Base-by-base conservation (phyloP, 2,329 filamentous ascomycete species). In the Meredithiella fracta region DNA sequence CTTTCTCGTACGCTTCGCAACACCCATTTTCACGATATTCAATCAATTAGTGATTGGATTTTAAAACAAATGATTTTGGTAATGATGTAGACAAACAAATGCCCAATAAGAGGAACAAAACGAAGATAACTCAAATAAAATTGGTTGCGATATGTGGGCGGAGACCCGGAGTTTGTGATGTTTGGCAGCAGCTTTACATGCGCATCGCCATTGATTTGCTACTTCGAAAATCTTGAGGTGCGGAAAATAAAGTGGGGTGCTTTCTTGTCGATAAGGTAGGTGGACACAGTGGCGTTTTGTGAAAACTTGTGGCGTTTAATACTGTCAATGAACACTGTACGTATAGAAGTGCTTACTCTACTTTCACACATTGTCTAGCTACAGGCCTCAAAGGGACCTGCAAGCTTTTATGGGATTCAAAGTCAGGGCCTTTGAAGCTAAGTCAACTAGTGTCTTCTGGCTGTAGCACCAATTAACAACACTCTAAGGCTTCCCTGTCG, bases 1-100 rank as follows among this genome's bases (percentile, higher is more conserved):
- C 73, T 96, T 96, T 73, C 90, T 82, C 54, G 87, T 94, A 68
- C 83, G 87, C 74, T 94, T 95, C 60, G 83, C 80, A 62, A 89
- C 80, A 70, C 89, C 90, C 91, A 96, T 96, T 60, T 57, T 62
- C 50, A 52, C 29, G 23, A 51, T 52, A 34, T 29, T 22, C 38
- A 22, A 52, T 38, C 17, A 38, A 44, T 44, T 7, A n/a, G 26
- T 34, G 23, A 22, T 14, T 6, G 7, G 14, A 17, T 8, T n/a
- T 5, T 17, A 23, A 51, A 20, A 51, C 8, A 26, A 34, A 5
- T 5, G 11, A 34, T 11, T 34, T 34, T 11, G 29, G 29, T 34
- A 34, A 34, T 34, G 5, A n/a, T 34, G 5, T 11, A 5, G 29
- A 34, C 5, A 34, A 34, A 5, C 29, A 5, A 34, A 34, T 34